These are phyloP conservation scores for Bathelium albidoporum DNA, from an alignment of 495 filamentous ascomycete genomes.

Conservation along the genomic window DNA sequence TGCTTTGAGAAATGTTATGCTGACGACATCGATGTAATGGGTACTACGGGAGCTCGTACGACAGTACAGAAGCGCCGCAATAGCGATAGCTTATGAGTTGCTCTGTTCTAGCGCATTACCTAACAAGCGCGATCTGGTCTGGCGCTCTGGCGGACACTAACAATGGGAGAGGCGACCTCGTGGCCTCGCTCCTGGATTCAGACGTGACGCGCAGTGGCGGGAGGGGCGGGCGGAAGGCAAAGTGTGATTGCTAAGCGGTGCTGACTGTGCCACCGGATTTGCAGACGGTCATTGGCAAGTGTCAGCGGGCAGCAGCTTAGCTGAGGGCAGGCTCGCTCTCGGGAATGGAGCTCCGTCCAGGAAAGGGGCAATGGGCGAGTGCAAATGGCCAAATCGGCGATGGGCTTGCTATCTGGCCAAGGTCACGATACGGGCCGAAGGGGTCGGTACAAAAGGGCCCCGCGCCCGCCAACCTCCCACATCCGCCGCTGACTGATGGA, in stretches of 20 bases:
- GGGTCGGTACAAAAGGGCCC: not conserved
- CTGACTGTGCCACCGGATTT: conserved; percentile 2
- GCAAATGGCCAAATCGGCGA: not conserved
- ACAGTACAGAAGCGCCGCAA: not conserved
- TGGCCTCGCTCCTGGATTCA: too few relatives aligned
- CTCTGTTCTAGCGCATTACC: not conserved
- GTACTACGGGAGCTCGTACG: not conserved
- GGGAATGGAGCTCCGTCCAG: not conserved
- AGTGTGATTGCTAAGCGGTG: not conserved
- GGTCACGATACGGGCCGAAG: not conserved
- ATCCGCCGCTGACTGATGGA: not conserved
- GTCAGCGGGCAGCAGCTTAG: not conserved
- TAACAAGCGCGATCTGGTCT: not conserved
- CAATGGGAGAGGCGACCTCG: too few relatives aligned
- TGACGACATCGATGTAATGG: not conserved
- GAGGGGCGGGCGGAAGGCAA: not conserved
- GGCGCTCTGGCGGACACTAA: too few relatives aligned
- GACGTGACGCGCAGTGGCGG: not conserved
- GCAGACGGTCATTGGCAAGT: not conserved
- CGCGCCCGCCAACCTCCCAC: not conserved
- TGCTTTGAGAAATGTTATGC: not conserved
- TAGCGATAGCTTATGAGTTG: not conserved
- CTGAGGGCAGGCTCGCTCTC: not conserved
- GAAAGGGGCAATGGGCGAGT: not conserved
- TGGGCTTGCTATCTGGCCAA: not conserved